These are phyloP conservation scores for Lichtheimia ramosa DNA, from an alignment of 371 early-diverging fungal genomes.

Conservation along the genomic window DNA sequence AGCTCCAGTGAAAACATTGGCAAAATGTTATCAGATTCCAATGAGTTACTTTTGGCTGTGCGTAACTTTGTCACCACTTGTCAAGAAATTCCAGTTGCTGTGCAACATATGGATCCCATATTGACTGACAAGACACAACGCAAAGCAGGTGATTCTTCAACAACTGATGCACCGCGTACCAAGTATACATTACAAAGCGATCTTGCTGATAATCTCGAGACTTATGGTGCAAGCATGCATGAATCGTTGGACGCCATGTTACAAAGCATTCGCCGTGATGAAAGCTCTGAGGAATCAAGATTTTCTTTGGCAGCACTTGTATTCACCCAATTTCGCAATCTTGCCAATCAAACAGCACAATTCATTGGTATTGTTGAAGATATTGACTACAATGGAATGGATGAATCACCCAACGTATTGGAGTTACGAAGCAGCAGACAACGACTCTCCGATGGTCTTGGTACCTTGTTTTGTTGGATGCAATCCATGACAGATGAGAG, in stretches of 20 bases:
- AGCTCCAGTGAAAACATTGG: slow-evolving; percentile 33
- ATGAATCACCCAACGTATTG: slow-evolving; percentile 20
- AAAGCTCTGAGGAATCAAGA: slow-evolving; percentile 21
- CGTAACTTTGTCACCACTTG: slow-evolving; percentile 79
- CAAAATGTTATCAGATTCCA: slow-evolving; percentile 32
- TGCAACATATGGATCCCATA: slow-evolving; percentile 50
- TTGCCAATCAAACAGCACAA: slow-evolving; percentile 44
- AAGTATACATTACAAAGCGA: slow-evolving; percentile 29
- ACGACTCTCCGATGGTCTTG: slow-evolving; percentile 64
- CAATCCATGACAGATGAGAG: slow-evolving; percentile 60
- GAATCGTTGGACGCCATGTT: slow-evolving; percentile 36
- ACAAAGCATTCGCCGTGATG: slow-evolving; percentile 13
- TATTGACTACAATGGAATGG: slow-evolving; percentile 29
- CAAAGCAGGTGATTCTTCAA: neutral
- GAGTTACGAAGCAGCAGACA: slow-evolving; percentile 34
- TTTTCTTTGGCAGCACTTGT: slow-evolving; percentile 57
- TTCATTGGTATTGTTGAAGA: slow-evolving; percentile 43
- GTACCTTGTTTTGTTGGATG: slow-evolving; percentile 63
- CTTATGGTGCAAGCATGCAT: slow-evolving; percentile 38
- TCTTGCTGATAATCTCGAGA: slow-evolving; percentile 31
- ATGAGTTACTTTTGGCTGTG: slow-evolving; percentile 72
- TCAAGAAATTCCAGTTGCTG: slow-evolving; percentile 64
- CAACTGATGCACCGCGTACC: neutral
- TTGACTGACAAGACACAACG: slow-evolving; percentile 8
- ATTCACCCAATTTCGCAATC: slow-evolving; percentile 50